Evolutionary conservation across 2,329 filamentous ascomycete genomes (phyloP).

Genomic region (Neonectria punicea): DNA sequence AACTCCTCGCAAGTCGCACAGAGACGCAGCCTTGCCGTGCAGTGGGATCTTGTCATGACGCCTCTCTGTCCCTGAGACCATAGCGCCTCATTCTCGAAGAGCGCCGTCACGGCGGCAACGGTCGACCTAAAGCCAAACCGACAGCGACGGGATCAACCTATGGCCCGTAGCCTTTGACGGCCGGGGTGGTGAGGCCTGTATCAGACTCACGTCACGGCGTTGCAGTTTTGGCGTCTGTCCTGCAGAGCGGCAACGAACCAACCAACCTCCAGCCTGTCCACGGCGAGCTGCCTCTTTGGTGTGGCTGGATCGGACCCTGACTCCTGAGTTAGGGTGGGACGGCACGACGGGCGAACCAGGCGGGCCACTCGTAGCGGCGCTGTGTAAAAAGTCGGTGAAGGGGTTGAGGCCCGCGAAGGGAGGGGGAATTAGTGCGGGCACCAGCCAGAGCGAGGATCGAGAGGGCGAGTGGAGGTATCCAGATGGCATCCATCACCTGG

Average conservation of each 20-base stretch:
- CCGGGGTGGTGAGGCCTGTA: conserved; percentile 1
- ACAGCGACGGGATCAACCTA: conserved; percentile 11
- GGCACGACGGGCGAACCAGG: conserved; percentile 33
- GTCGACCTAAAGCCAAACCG: conserved; percentile 1
- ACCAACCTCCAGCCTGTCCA: conserved; percentile 32
- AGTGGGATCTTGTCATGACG: not conserved
- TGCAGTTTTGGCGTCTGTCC: conserved; percentile 23
- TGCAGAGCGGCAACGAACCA: conserved; percentile 33
- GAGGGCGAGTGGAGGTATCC: conserved; percentile 33
- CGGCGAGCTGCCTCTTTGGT: conserved; percentile 27
- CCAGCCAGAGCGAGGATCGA: conserved; percentile 32
- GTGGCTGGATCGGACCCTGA: conserved; percentile 42
- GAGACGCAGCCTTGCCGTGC: not conserved
- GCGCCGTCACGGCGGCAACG: conserved; percentile 22
- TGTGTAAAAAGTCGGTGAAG: conserved; percentile 48
- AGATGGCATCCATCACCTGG: conserved; percentile 23
- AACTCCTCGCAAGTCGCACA: not conserved
- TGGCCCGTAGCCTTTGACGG: conserved; percentile 12
- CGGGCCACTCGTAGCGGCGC: conserved; percentile 39
- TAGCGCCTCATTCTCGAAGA: not conserved
- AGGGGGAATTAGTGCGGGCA: conserved; percentile 37
- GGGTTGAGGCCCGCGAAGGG: conserved; percentile 31
- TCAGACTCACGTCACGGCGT: conserved; percentile 19
- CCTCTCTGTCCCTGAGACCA: not conserved
- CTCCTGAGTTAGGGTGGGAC: conserved; percentile 40